phyloP scores from a whole-genome alignment of 495 filamentous ascomycete species.

The Trichoderma orchidacearum region DNA sequence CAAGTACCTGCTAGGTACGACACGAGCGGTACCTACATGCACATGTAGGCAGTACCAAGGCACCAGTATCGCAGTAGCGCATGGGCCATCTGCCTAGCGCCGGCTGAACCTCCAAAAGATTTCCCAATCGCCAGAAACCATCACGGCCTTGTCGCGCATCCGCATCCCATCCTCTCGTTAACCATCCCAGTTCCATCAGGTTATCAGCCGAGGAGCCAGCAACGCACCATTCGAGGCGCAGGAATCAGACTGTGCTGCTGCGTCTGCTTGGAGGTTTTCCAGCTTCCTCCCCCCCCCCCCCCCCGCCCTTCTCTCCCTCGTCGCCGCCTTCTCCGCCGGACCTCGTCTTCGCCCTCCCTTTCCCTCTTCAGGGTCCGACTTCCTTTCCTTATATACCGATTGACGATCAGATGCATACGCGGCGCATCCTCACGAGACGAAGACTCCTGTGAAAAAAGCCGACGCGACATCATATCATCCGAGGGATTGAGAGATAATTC shows the following conservation, averaged over 20 bases:
- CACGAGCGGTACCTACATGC: no score
- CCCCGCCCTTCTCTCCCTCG: background rate
- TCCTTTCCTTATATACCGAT: background rate
- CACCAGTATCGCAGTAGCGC: background rate
- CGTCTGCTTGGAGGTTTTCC: background rate
- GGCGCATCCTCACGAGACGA: background rate
- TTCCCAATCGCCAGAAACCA: background rate
- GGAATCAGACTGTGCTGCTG: background rate
- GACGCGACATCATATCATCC: background rate
- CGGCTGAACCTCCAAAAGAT: background rate
- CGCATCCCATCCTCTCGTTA: background rate
- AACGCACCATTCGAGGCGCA: background rate
- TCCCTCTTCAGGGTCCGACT: background rate
- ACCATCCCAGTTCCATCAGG: background rate
- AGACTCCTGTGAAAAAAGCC: background rate
- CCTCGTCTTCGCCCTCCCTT: background rate
- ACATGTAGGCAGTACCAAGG: no score
- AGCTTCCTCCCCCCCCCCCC: background rate
- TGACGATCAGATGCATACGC: background rate
- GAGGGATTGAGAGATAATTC: background rate
- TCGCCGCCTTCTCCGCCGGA: background rate
- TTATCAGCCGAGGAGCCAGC: background rate
- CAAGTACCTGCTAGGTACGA: no score
- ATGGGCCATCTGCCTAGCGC: background rate
- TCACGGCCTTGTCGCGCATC: slow-evolving; percentile 6